A percentile compares a stretch with the other conserved stretches of the same genome.
Evolutionary conservation across 73 alveolate species (phyloP).

Genomic region (Tetrahymena elliotti): DNA sequence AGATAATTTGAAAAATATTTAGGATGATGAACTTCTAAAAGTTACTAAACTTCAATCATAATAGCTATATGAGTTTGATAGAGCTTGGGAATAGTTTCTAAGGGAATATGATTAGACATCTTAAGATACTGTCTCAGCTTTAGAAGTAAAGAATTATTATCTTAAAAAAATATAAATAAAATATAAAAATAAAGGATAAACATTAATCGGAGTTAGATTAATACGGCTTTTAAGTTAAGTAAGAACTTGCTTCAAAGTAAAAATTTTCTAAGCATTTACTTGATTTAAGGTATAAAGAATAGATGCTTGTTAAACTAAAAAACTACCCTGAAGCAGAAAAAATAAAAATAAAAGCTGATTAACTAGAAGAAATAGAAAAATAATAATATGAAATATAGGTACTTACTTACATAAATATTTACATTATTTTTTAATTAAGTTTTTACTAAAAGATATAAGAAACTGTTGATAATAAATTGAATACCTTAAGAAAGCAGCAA

Average conservation of each 20-base stretch:
- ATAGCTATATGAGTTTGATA: slow-evolving; percentile 22
- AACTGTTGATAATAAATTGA: not conserved
- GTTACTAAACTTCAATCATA: slow-evolving; percentile 30
- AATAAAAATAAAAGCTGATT: slow-evolving; percentile 41
- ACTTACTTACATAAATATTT: not conserved
- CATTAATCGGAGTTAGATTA: slow-evolving; percentile 35
- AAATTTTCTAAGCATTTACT: slow-evolving; percentile 45
- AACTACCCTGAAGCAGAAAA: slow-evolving; percentile 48
- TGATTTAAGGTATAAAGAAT: slow-evolving; percentile 37
- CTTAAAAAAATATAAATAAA: not conserved
- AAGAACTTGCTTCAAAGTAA: slow-evolving; percentile 28
- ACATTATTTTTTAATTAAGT: not conserved
- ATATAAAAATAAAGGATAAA: slow-evolving; percentile 10
- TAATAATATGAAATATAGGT: slow-evolving; percentile 21
- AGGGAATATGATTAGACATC: slow-evolving; percentile 56
- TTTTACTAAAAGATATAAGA: not conserved
- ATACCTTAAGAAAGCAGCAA: not conserved
- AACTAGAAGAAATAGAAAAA: slow-evolving; percentile 45
- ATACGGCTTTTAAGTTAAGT: slow-evolving; percentile 8
- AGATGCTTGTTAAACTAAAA: slow-evolving; percentile 32
- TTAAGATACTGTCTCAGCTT: slow-evolving; percentile 28
- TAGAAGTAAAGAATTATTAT: slow-evolving; percentile 1
- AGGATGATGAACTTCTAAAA: slow-evolving; percentile 40
- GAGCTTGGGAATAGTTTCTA: slow-evolving; percentile 57
- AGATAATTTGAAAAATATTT: slow-evolving; percentile 35